These are phyloP conservation scores for Kondoa subrosea DNA, from an alignment of 768 basidiomycete species.

Conservation along the genomic window DNA sequence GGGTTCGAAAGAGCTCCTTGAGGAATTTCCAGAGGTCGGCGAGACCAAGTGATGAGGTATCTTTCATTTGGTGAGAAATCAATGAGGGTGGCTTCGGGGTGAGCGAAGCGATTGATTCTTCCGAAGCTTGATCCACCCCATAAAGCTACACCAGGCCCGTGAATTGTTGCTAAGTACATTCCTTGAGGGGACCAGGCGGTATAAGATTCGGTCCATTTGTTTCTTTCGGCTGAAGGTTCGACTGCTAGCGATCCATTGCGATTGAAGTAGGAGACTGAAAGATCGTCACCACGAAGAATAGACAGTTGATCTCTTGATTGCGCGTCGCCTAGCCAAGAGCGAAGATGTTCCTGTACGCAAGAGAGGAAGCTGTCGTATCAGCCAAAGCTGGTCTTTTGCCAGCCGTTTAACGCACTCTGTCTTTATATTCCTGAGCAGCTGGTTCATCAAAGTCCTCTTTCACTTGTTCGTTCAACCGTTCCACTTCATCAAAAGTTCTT, in stretches of 20 bases:
- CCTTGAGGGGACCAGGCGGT: conserved; percentile 93
- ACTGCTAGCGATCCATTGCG: conserved; percentile 77
- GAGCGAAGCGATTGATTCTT: conserved; percentile 74
- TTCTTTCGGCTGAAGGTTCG: conserved; percentile 54
- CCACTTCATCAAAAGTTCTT: conserved; percentile 79
- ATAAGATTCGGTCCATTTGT: conserved; percentile 95
- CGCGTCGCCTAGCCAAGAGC: conserved; percentile 82
- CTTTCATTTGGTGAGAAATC: conserved; percentile 96
- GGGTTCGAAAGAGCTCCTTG: conserved; percentile 44
- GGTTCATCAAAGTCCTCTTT: conserved; percentile 67
- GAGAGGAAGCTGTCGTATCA: not conserved
- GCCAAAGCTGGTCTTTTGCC: not conserved
- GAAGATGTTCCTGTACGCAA: conserved; percentile 92
- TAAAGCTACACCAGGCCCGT: conserved; percentile 82
- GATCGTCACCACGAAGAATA: conserved; percentile 80
- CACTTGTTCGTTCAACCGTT: conserved; percentile 51
- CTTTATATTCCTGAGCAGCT: conserved; percentile 50
- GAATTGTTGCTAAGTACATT: conserved; percentile 83
- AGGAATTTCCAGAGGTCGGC: conserved; percentile 66
- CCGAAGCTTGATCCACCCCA: conserved; percentile 91
- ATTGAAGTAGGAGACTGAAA: conserved; percentile 69
- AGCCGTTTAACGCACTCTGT: conserved; percentile 44
- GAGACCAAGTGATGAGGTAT: conserved; percentile 93
- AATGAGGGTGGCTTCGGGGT: conserved; percentile 83
- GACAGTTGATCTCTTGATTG: conserved; percentile 91